These are phyloP conservation scores for Zanthoxylum bungeanum DNA, from an alignment of 345 rosid species.

Conservation along the genomic window DNA sequence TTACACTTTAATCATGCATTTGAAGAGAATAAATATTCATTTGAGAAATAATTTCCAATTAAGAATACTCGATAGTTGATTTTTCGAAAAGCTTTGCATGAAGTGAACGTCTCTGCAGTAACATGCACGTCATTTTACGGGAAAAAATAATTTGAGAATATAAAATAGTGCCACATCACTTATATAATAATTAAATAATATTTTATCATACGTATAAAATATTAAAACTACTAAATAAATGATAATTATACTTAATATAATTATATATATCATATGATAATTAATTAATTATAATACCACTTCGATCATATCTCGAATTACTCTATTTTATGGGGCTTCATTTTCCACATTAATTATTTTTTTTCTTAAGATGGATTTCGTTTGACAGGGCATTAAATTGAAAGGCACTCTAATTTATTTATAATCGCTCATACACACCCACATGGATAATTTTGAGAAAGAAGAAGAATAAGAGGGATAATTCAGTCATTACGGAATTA, in stretches of 20 bases:
- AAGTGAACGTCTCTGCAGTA: neutral
- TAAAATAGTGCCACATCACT: too few relatives aligned
- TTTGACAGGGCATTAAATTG: slow-evolving; percentile 3
- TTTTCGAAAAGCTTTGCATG: neutral
- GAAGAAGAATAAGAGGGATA: neutral
- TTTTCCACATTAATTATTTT: neutral
- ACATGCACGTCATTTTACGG: neutral
- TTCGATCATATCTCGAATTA: too few relatives aligned
- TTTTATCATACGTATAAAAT: too few relatives aligned
- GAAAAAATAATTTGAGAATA: too few relatives aligned
- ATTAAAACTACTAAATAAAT: too few relatives aligned
- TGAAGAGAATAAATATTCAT: neutral
- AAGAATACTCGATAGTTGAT: neutral
- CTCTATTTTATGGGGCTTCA: neutral
- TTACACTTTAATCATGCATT: neutral
- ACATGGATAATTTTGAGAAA: neutral
- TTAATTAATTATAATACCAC: too few relatives aligned
- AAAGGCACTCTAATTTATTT: neutral
- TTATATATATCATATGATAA: too few relatives aligned
- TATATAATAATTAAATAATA: too few relatives aligned
- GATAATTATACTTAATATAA: too few relatives aligned
- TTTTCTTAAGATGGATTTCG: neutral
- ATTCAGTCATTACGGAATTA: neutral
- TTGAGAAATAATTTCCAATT: neutral
- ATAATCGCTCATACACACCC: slow-evolving; percentile 3